Percentiles rank a stretch among this genome's conserved stretches.
These are phyloP conservation scores for Artemisia annua DNA, from an alignment of 129 eudicot species.

Conservation along the genomic window DNA sequence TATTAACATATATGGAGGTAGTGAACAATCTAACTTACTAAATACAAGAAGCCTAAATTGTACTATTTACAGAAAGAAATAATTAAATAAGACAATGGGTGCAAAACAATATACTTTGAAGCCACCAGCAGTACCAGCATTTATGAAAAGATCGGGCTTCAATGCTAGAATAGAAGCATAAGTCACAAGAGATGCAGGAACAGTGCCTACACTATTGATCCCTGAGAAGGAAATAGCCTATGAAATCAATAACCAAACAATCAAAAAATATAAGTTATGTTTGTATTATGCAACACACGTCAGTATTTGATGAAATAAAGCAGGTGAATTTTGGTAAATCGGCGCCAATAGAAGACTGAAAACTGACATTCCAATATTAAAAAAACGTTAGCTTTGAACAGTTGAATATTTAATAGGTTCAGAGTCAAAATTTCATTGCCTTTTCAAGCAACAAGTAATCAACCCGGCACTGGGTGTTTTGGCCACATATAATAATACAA, in stretches of 20 bases:
- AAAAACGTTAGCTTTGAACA: neutral
- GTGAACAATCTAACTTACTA: conserved; percentile 1
- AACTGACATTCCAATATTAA: neutral
- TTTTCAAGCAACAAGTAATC: neutral
- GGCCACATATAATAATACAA: neutral
- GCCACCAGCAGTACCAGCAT: conserved; percentile 92
- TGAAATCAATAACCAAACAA: conserved; percentile 13
- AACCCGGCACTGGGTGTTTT: too few species aligned
- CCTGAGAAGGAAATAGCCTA: conserved; percentile 46
- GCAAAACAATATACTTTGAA: conserved; percentile 52
- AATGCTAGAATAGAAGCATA: conserved; percentile 84
- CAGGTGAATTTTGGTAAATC: neutral
- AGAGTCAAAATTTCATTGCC: neutral
- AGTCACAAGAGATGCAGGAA: conserved; percentile 78
- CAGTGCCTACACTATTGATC: conserved; percentile 69
- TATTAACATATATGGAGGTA: conserved; percentile 9
- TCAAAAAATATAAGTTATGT: conserved; percentile 2
- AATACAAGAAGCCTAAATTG: conserved; percentile 2
- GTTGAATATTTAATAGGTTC: neutral
- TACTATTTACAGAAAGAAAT: conserved; percentile 1
- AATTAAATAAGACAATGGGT: neutral
- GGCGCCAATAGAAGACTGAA: neutral
- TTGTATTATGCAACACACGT: neutral
- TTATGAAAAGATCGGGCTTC: conserved; percentile 80
- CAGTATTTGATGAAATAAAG: neutral